A percentile compares a stretch with the other conserved stretches of the same genome.
Conservation (phyloP, 345 rosid genomes). For the Camelina hispida region DNA sequence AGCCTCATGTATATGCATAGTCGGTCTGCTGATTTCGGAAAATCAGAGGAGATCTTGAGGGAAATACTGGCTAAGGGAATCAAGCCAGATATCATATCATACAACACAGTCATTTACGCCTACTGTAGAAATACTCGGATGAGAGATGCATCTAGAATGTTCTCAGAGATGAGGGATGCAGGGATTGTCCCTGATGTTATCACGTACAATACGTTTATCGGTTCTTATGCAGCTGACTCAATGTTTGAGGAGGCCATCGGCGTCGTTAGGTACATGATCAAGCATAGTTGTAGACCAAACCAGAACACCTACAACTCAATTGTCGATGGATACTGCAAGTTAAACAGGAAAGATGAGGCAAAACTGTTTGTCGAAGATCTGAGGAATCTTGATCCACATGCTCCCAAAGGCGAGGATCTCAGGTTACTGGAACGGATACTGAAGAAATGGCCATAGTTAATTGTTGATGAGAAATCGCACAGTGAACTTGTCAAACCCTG, state of each 20-base stretch:
- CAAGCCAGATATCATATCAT: constrained; percentile 88
- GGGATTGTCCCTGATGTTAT: constrained; percentile 81
- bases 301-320: constrained; percentile 82
- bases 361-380: constrained; percentile 59
- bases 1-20: constrained; percentile 91
- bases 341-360: constrained; percentile 67
- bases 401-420: constrained; percentile 56
- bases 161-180: constrained; percentile 70
- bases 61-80: constrained; percentile 70
- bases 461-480: constrained; percentile 87
- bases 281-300: constrained; percentile 72
- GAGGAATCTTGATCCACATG: constrained; percentile 65
- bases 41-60: constrained; percentile 72
- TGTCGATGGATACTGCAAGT: constrained; percentile 86
- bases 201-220: constrained; percentile 84
- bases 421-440: constrained; percentile 68
- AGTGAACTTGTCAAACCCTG: constrained; percentile 76
- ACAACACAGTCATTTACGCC: constrained; percentile 84
- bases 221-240: constrained; percentile 89
- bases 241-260: constrained; percentile 80
- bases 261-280: constrained; percentile 80
- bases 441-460: constrained; percentile 59
- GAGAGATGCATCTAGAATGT: constrained; percentile 82
- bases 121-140: constrained; percentile 89
- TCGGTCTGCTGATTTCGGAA: constrained; percentile 68